Base-by-base conservation (phyloP, 768 basidiomycete genomes). In the Podaxis sp. region DNA sequence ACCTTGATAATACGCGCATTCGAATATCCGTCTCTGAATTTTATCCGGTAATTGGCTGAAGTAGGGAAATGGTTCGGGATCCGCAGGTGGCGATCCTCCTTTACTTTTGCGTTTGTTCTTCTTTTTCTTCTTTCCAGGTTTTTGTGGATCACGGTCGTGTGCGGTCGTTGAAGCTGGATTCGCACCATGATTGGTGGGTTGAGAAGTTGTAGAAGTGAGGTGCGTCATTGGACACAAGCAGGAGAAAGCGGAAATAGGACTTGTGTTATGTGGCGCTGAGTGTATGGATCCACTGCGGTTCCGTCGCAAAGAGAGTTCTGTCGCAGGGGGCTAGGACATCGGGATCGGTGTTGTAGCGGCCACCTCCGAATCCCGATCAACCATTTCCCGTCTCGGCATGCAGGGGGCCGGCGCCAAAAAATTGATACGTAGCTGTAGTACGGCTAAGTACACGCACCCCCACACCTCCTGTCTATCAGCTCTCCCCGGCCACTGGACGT, bases 71-170 rank as follows among this genome's bases (percentile, higher is more conserved):
- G 58, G 22, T 8, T 33, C 12, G 0, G 37, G 5, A n/a, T 22
- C 13, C n/a, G 15, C 25, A 37, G 40, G n/a, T 3, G 24, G 9
- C 9, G 25, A 13, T 19, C 2, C 40, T 19, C 17, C 9, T n/a
- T 51, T 51, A 37, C 19, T 51, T 24, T 59, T 50, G 49, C 58
- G 46, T 24, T 58, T 58, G 25, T 33, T 58, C 17, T 58, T 58
- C 43, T 58, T 38, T 51, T 52, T 59, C 36, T 51, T 59, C 58
- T 37, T 49, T 24, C 38, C 24, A 8, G 25, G 49, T 24, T 15
- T 56, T 25, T 24, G 22, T 27, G 25, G 25, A 5, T 46, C 4
- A 3, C 12, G 24, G 15, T 27, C 13, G 15, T 0, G 15, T 11
- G 49, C 5, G 3, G 19, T 50, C 7, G 24, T 11, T 43, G 41